phyloP scores from a whole-genome alignment of 2,329 filamentous ascomycete species.

The Clonostachys sp. region DNA sequence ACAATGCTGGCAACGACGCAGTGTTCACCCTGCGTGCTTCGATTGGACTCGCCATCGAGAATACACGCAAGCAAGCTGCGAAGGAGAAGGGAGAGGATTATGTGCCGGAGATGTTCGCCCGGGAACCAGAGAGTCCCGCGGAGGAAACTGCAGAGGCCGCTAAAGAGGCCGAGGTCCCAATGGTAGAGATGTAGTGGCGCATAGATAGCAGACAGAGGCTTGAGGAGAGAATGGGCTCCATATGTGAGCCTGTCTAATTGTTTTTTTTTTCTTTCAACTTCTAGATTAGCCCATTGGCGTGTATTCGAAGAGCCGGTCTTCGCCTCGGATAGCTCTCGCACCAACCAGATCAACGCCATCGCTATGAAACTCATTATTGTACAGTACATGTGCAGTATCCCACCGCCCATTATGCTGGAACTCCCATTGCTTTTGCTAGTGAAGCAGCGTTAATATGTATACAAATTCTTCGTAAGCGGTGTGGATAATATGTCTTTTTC shows the following conservation, averaged over 20 bases:
- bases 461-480: no score
- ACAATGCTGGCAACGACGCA: conserved; percentile 87
- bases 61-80: conserved; percentile 10
- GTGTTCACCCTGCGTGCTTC: conserved; percentile 73
- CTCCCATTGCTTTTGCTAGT: no score
- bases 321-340: conserved; percentile 5
- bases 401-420: no score
- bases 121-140: no score
- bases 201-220: not conserved
- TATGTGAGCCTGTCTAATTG: not conserved
- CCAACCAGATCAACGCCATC: conserved; percentile 37
- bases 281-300: no score
- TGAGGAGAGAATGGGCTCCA: conserved; percentile 6
- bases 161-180: no score
- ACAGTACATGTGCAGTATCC: not conserved
- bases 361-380: conserved; percentile 25
- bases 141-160: no score
- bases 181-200: no score
- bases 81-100: conserved; percentile 8
- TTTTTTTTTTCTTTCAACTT: not conserved
- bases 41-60: conserved; percentile 38
- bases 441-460: no score
- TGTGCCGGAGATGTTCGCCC: conserved; percentile 1
- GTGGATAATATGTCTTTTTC: no score
- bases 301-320: no score